Conservation (phyloP, 345 rosid species). For the Lepidium aucheri region DNA sequence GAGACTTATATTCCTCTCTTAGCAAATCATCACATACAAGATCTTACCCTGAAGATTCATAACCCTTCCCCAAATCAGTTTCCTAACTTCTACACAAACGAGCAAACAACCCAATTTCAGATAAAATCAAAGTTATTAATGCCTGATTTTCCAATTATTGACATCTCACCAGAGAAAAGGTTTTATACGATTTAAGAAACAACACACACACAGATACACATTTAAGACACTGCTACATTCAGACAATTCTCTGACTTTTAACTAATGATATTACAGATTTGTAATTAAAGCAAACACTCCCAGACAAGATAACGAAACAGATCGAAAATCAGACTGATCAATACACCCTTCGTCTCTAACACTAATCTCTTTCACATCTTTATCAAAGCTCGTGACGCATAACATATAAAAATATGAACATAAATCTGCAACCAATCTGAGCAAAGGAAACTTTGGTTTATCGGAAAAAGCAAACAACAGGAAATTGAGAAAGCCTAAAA, state of each 20-base stretch:
- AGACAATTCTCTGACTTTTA: neutral
- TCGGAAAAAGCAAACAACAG: neutral
- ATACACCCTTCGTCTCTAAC: neutral
- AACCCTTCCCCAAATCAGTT: neutral
- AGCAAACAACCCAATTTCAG: neutral
- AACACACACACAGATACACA: neutral
- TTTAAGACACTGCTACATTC: constrained; percentile 9
- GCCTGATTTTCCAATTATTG: neutral
- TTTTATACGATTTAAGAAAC: neutral
- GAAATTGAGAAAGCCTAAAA: neutral
- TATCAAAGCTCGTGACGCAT: neutral
- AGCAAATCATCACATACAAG: constrained; percentile 11
- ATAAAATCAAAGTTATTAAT: neutral
- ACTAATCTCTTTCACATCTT: neutral
- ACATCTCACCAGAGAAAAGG: neutral
- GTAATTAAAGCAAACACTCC: neutral
- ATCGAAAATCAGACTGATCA: constrained; percentile 5
- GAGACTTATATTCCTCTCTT: neutral
- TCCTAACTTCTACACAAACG: neutral
- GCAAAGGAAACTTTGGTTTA: neutral
- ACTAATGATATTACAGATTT: neutral
- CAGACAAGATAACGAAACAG: neutral
- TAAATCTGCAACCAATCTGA: neutral
- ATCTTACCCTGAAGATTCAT: constrained; percentile 1
- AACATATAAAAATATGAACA: neutral